Evolutionary conservation across 257 asterid species (phyloP).

Genomic region (Coffea canephora): DNA sequence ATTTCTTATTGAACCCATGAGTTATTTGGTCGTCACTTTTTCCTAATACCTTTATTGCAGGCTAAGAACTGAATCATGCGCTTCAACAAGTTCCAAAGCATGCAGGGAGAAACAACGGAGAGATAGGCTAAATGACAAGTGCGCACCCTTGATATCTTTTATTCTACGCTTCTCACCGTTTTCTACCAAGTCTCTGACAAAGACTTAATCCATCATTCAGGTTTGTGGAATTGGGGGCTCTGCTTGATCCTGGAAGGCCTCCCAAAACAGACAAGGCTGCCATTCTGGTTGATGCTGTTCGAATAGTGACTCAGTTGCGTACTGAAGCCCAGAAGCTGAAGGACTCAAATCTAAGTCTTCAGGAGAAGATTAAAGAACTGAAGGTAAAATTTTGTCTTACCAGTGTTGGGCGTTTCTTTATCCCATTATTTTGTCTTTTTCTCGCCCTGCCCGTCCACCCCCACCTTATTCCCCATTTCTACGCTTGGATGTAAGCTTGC

Average conservation of each 20-base stretch:
- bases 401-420: not conserved
- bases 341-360: constrained; percentile 67
- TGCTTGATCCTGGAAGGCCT: constrained; percentile 92
- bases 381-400: constrained; percentile 43
- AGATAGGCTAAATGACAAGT: constrained; percentile 91
- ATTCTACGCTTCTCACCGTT: constrained; percentile 6
- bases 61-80: constrained; percentile 58
- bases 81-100: constrained; percentile 79
- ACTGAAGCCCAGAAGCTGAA: constrained; percentile 82
- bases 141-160: constrained; percentile 19
- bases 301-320: constrained; percentile 76
- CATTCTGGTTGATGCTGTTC: constrained; percentile 80
- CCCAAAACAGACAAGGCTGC: constrained; percentile 91
- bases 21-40: not conserved
- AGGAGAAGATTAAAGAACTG: constrained; percentile 85
- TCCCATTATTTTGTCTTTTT: not conserved
- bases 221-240: constrained; percentile 74
- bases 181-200: constrained; percentile 21
- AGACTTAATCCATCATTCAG: constrained; percentile 32
- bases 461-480: no score
- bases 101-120: constrained; percentile 89
- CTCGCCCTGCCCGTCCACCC: not conserved
- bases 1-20: not conserved
- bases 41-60: constrained; percentile 28
- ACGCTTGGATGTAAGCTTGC: not conserved